These are phyloP conservation scores for Fusarium sororula DNA, from an alignment of 2,329 filamentous ascomycete genomes.

Conservation along the genomic window DNA sequence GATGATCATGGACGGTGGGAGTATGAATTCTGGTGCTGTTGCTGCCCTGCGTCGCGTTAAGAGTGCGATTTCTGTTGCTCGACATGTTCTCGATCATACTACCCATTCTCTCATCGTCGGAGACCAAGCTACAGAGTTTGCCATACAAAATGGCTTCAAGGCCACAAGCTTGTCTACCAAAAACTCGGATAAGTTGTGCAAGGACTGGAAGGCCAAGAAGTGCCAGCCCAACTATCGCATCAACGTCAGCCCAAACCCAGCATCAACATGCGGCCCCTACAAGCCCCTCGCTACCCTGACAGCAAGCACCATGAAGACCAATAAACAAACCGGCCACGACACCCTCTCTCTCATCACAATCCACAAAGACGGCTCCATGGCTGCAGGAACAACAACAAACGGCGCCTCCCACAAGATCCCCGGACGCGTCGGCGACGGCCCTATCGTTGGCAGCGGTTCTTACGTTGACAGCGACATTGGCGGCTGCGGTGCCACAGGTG, in stretches of 20 bases:
- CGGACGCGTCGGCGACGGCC: conserved; percentile 64
- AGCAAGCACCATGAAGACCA: not conserved
- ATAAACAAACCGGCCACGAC: conserved; percentile 54
- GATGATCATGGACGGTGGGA: conserved; percentile 65
- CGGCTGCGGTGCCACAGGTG: conserved; percentile 65
- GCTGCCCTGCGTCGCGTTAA: conserved; percentile 59
- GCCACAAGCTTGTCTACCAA: conserved; percentile 55
- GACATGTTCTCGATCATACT: conserved; percentile 61
- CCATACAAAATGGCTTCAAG: conserved; percentile 59
- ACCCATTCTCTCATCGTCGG: conserved; percentile 62
- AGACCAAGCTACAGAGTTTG: conserved; percentile 63
- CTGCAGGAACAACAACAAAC: conserved; percentile 65
- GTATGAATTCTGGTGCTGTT: conserved; percentile 63
- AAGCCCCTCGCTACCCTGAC: conserved; percentile 38
- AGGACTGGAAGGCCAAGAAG: conserved; percentile 51
- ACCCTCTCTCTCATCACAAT: conserved; percentile 64
- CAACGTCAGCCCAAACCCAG: conserved; percentile 56
- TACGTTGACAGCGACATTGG: conserved; percentile 64
- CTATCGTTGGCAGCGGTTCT: conserved; percentile 63
- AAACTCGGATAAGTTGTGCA: conserved; percentile 52
- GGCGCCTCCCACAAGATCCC: conserved; percentile 64
- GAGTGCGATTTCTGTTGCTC: conserved; percentile 60
- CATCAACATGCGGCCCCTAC: conserved; percentile 58
- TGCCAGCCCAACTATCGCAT: conserved; percentile 64
- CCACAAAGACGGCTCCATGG: conserved; percentile 55